Evolutionary conservation across 208 protist species (phyloP).

Genomic region (Leptomonas pyrrhocoris): DNA sequence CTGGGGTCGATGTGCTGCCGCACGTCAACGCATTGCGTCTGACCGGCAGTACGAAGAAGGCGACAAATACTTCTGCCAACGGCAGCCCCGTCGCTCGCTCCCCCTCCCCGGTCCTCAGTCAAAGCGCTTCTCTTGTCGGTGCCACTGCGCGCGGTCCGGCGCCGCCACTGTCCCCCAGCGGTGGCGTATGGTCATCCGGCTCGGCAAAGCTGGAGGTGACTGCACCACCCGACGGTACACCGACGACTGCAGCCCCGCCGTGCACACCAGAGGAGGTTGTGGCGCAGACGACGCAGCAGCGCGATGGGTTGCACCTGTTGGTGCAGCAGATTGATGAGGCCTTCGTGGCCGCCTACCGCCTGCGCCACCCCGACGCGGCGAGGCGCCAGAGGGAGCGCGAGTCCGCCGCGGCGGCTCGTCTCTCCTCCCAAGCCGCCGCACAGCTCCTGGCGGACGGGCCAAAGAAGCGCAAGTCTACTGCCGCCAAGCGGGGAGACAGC

Average conservation of each 20-base stretch:
- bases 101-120: background rate
- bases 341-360: conserved; percentile 63
- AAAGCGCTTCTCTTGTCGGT: background rate
- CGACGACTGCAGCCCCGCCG: conserved; percentile 1
- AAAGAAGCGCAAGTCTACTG: conserved; percentile 1
- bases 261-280: conserved; percentile 22
- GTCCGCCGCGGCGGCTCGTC: conserved; percentile 19
- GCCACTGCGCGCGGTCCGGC: background rate
- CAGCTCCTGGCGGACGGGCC: conserved; percentile 16
- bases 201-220: background rate
- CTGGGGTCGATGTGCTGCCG: conserved; percentile 12
- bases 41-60: background rate
- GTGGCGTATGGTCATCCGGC: background rate
- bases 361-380: conserved; percentile 47
- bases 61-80: too few species aligned
- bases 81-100: background rate
- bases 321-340: conserved; percentile 54
- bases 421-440: conserved; percentile 21
- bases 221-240: background rate
- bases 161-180: too few species aligned
- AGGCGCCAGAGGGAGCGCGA: conserved; percentile 25
- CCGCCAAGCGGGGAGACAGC: conserved; percentile 5
- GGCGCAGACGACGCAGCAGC: conserved; percentile 17
- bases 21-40: background rate
- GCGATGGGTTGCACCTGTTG: conserved; percentile 33